Evolutionary conservation across 306 rosid species (phyloP).

Genomic region (Quercus glauca): DNA sequence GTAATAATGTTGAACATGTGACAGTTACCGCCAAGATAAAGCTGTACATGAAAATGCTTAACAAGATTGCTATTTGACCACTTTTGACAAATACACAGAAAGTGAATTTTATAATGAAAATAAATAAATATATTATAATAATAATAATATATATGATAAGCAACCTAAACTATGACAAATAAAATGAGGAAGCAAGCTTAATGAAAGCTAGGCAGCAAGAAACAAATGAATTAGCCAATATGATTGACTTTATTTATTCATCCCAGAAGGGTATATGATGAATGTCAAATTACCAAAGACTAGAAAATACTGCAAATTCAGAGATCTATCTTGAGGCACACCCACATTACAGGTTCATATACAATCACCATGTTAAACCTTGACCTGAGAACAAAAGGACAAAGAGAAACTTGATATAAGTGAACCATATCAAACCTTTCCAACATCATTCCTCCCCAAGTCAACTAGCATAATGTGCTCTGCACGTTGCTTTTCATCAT

Average conservation of each 20-base stretch:
- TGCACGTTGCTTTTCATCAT: constrained; percentile 85
- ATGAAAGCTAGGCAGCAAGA: background rate
- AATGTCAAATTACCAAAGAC: background rate
- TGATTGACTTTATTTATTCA: background rate
- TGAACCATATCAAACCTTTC: constrained; percentile 53
- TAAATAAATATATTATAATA: background rate
- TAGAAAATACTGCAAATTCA: background rate
- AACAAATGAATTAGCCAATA: background rate
- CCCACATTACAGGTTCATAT: background rate
- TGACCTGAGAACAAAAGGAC: background rate
- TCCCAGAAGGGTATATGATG: background rate
- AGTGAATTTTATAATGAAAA: background rate
- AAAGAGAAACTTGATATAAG: background rate
- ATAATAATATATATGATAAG: background rate
- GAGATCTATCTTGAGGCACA: background rate
- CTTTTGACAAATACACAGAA: background rate
- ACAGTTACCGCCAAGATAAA: background rate
- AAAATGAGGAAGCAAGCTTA: too few relatives aligned
- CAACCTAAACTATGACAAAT: background rate
- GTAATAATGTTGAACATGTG: background rate
- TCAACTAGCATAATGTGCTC: constrained; percentile 97
- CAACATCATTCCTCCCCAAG: constrained; percentile 95
- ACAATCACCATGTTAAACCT: background rate
- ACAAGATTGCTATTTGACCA: background rate
- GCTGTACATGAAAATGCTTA: background rate